Evolutionary conservation across 176 grass and related monocot species (phyloP), one percentile per base, ranked within the genome.

Genomic region (Puya raimondii): DNA sequence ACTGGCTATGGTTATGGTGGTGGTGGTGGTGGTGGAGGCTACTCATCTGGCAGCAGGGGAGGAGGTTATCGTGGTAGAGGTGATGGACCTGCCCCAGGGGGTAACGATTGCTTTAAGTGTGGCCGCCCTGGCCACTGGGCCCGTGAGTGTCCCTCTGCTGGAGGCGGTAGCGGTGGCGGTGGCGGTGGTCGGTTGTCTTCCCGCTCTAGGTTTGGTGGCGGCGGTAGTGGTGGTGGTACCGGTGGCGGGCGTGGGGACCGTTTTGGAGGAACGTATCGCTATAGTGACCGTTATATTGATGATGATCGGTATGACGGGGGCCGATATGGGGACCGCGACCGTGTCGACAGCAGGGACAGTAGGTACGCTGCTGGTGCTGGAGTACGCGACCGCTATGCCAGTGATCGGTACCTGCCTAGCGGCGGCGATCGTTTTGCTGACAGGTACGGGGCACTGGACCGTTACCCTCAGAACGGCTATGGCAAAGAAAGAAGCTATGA

Each of bases 21-120:
- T 57, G 76, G 89, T 57, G 65, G 71, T 71, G 81, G 82, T 20
- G 72, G 83, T 57, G 76, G 89, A 50, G 65, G 71, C 64, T 84
- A 88, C 70, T 80, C 85, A 18, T 85, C 90, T 81, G 87, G 84
- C 76, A 69, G 70, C n/a, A 88, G 87, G 68, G 84, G 85, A 71
- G 79, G 80, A 72, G 87, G 95, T 74, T 94, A 94, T 79, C 95
- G 82, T 12, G 83, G 85, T 71, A 72, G 73, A 70, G 65, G 63
- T 80, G 89, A 85, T 66, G 73, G 78, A 3, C 73, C 18, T 22
- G 78, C 83, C 15, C 49, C 82, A 66, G 50, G 54, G 52, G 72
- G 78, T 64, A 85, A 90, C 66, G 92, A 97, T 50, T 99, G 95
- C 75, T 99, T 93, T 29, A 94, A 94, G 72, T 94, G 90, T 86